Evolutionary conservation across 306 rosid species (phyloP).

Genomic region (Lagenaria siceraria): DNA sequence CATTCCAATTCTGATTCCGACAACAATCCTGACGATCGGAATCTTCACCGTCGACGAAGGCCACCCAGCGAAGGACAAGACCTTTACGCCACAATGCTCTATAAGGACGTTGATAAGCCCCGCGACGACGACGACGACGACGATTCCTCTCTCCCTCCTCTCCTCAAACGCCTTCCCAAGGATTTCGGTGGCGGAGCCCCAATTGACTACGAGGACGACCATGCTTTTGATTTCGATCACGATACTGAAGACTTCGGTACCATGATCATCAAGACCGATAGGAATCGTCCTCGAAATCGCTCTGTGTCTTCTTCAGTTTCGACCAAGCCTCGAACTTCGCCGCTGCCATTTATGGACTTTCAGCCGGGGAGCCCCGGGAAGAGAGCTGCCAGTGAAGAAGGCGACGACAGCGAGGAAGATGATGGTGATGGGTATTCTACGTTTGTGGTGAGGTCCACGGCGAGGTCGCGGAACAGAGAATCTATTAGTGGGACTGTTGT

Average conservation of each 20-base stretch:
- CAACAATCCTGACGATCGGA: conserved; percentile 4
- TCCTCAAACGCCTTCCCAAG: conserved; percentile 80
- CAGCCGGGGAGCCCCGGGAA: conserved; percentile 18
- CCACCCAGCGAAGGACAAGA: conserved; percentile 29
- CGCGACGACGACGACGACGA: conserved; percentile 55
- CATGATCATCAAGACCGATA: conserved; percentile 49
- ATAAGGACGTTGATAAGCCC: conserved; percentile 33
- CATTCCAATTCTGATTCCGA: conserved; percentile 41
- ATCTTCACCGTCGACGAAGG: neutral
- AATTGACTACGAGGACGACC: conserved; percentile 56
- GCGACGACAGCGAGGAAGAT: conserved; percentile 16
- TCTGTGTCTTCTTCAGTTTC: conserved; percentile 26
- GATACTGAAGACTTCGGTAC: conserved; percentile 61
- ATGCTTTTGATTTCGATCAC: conserved; percentile 20
- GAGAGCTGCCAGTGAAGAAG: conserved; percentile 20
- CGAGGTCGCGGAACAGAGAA: conserved; percentile 43
- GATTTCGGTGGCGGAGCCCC: conserved; percentile 93
- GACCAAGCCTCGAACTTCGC: conserved; percentile 29
- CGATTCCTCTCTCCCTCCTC: conserved; percentile 84
- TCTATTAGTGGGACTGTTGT: conserved; percentile 53
- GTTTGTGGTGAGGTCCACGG: conserved; percentile 49
- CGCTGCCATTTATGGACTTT: conserved; percentile 4
- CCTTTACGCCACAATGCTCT: conserved; percentile 67
- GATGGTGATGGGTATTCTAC: conserved; percentile 52
- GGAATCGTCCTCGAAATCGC: conserved; percentile 29